phyloP scores from a whole-genome alignment of 768 basidiomycete species.

The Xanthoconium purpureum region DNA sequence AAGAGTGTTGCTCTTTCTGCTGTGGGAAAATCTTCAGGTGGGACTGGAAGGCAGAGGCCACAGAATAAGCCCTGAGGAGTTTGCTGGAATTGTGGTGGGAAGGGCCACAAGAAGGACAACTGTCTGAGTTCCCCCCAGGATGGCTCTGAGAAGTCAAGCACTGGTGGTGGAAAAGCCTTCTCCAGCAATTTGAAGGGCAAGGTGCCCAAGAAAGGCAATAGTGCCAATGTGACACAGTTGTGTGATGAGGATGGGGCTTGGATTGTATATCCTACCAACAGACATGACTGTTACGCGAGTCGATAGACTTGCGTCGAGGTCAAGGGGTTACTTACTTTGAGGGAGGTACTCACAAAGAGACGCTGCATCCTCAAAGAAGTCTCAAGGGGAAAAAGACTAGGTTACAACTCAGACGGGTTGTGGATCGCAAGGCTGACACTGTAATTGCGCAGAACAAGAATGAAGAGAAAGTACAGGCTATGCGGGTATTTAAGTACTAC shows the following conservation, averaged over 20 bases:
- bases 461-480: too few species aligned
- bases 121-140: background rate
- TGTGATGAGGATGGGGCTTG: background rate
- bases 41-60: background rate
- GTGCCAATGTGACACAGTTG: background rate
- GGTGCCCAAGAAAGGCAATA: background rate
- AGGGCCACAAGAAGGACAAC: background rate
- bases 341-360: too few species aligned
- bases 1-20: background rate
- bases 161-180: background rate
- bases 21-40: background rate
- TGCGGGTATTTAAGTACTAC: too few species aligned
- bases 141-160: background rate
- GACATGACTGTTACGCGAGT: too few species aligned
- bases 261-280: background rate
- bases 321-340: too few species aligned
- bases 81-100: background rate
- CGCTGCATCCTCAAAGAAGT: too few species aligned
- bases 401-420: too few species aligned
- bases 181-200: background rate
- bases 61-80: background rate
- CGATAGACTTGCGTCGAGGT: too few species aligned
- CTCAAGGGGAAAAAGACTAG: too few species aligned
- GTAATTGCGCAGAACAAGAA: too few species aligned
- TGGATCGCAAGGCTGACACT: too few species aligned